These are phyloP conservation scores for Pulicaria dysenterica DNA, from an alignment of 129 eudicot species.

Conservation along the genomic window DNA sequence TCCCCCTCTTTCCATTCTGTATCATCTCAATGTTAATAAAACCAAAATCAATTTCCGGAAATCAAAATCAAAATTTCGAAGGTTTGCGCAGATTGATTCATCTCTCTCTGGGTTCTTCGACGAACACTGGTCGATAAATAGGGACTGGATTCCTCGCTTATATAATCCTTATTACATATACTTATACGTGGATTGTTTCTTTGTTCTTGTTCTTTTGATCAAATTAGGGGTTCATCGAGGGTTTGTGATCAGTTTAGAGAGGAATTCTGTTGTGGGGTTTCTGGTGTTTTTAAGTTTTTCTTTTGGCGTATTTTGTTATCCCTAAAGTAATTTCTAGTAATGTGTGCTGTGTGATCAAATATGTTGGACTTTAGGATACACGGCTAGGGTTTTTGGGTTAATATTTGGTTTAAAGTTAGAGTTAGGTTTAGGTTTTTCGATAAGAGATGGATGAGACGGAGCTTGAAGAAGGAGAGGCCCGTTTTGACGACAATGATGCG, in stretches of 20 bases:
- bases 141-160: constrained; percentile 16
- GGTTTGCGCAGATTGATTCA: constrained; percentile 26
- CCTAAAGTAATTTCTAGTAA: constrained; percentile 25
- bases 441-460: constrained; percentile 56
- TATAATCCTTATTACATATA: constrained; percentile 12
- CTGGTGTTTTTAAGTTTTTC: constrained; percentile 36
- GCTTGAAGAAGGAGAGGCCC: constrained; percentile 88
- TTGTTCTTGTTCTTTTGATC: constrained; percentile 28
- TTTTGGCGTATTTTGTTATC: constrained; percentile 31
- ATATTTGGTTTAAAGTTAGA: constrained; percentile 29
- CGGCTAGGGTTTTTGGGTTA: constrained; percentile 47
- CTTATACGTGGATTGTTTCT: constrained; percentile 19
- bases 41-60: constrained; percentile 27
- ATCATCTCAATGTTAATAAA: constrained; percentile 23
- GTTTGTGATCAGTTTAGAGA: constrained; percentile 40
- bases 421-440: constrained; percentile 33
- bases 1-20: constrained; percentile 11
- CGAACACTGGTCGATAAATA: constrained; percentile 11
- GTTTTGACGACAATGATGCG: constrained; percentile 44
- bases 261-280: constrained; percentile 40
- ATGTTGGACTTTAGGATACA: constrained; percentile 77
- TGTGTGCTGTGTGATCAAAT: constrained; percentile 37
- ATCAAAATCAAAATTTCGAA: constrained; percentile 22
- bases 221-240: constrained; percentile 48
- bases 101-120: constrained; percentile 12